Conservation (phyloP, 257 asterid genomes). For the Paraleonurus japonicus region DNA sequence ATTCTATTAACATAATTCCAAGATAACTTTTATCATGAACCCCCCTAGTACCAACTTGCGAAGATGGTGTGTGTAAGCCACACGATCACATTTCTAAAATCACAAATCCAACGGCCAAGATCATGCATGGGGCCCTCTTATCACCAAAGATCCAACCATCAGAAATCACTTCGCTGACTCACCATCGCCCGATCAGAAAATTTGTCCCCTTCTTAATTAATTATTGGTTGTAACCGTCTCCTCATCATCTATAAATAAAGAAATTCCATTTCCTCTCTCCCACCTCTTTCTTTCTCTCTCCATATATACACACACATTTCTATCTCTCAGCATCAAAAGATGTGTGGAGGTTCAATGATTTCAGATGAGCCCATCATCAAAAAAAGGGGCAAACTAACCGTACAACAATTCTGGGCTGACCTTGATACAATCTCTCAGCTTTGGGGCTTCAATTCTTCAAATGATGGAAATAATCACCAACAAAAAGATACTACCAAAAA, state of each 20-base stretch:
- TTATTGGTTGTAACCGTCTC: slow-evolving; percentile 27
- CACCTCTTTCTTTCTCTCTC: slow-evolving; percentile 18
- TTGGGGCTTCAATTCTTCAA: slow-evolving; percentile 61
- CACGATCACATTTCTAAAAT: slow-evolving; percentile 10
- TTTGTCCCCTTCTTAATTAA: slow-evolving; percentile 22
- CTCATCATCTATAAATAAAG: slow-evolving; percentile 24
- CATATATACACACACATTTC: slow-evolving; percentile 3
- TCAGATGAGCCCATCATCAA: slow-evolving; percentile 57
- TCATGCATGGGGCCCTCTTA: slow-evolving; percentile 8
- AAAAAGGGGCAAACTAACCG: slow-evolving; percentile 44
- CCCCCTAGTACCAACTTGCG: slow-evolving; percentile 27
- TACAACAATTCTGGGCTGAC: slow-evolving; percentile 65
- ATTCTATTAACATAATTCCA: neutral
- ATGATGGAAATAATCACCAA: slow-evolving; percentile 7
- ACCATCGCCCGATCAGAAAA: slow-evolving; percentile 38
- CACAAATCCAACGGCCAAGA: slow-evolving; percentile 16
- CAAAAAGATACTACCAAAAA: neutral
- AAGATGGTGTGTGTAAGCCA: neutral
- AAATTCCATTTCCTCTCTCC: neutral
- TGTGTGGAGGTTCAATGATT: slow-evolving; percentile 91
- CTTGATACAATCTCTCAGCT: slow-evolving; percentile 53
- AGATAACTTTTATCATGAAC: neutral
- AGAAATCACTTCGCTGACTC: neutral
- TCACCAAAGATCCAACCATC: slow-evolving; percentile 21
- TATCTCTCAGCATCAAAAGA: slow-evolving; percentile 13